Conservation (phyloP, 2,329 filamentous ascomycete genomes). For the Talaromyces sp. region DNA sequence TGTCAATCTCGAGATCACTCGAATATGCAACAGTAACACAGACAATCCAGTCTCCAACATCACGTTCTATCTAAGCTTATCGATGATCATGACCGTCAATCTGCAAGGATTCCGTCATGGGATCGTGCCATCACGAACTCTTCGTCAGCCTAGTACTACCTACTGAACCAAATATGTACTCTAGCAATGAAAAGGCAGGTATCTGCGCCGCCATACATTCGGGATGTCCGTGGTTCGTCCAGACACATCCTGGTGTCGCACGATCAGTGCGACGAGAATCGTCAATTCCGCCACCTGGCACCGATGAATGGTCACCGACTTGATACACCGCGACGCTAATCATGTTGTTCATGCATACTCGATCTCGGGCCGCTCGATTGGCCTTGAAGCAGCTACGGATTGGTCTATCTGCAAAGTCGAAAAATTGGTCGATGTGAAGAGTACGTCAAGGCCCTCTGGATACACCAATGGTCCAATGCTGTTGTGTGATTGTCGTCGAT, state of each 20-base stretch:
- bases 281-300: not conserved
- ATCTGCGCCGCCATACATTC: not conserved
- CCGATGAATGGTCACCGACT: not conserved
- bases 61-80: not conserved
- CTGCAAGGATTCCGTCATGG: not conserved
- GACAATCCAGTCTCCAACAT: not conserved
- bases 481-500: not conserved
- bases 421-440: not conserved
- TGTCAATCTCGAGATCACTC: not conserved
- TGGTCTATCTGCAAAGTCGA: not conserved
- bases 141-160: not conserved
- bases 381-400: not conserved
- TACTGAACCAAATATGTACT: not conserved
- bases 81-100: not conserved
- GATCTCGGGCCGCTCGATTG: constrained; percentile 1
- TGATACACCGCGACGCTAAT: not conserved
- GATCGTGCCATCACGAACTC: not conserved
- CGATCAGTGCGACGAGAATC: not conserved
- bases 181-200: not conserved
- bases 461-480: not conserved
- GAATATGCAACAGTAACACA: not conserved
- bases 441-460: too few species aligned
- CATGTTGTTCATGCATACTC: constrained; percentile 4
- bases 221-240: not conserved
- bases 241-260: not conserved